These are phyloP conservation scores for Rhizoclosmatium sp. DNA, from an alignment of 192 early-diverging fungal species.

Conservation along the genomic window DNA sequence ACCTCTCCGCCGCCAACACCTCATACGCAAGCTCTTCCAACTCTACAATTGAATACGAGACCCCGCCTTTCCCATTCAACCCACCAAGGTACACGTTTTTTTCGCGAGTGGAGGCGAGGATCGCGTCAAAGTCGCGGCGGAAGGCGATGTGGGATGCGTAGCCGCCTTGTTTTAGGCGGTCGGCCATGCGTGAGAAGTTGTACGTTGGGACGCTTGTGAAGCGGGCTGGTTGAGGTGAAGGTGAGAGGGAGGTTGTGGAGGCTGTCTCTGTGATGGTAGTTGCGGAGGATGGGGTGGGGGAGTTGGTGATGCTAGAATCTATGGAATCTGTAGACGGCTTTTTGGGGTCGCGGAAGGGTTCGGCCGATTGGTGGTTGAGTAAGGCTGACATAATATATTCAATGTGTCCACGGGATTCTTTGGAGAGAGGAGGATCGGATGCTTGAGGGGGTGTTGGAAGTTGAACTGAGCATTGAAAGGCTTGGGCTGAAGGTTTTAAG, in stretches of 20 bases:
- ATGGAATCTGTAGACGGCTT: background rate
- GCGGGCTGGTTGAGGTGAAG: background rate
- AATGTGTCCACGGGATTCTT: background rate
- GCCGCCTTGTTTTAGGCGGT: background rate
- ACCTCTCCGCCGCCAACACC: background rate
- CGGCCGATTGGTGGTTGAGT: constrained; percentile 15
- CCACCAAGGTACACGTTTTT: background rate
- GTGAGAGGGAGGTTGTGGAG: background rate
- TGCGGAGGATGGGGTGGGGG: background rate
- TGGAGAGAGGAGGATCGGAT: constrained; percentile 1
- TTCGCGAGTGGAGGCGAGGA: background rate
- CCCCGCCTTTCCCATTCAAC: background rate
- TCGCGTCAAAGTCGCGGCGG: constrained; percentile 27
- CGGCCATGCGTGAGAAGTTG: background rate
- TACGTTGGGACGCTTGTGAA: background rate
- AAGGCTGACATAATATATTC: constrained; percentile 19
- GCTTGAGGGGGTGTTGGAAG: constrained; percentile 4
- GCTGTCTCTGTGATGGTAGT: constrained; percentile 5
- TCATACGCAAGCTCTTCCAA: constrained; percentile 13
- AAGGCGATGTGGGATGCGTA: constrained; percentile 1
- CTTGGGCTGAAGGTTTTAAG: background rate
- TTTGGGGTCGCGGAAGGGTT: background rate
- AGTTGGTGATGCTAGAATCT: background rate
- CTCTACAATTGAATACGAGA: background rate
- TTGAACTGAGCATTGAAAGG: constrained; percentile 2